Percentiles rank a stretch among this genome's conserved stretches.
phyloP scores from a whole-genome alignment of 2,329 filamentous ascomycete genomes.

The Podosphaera leucotricha region DNA sequence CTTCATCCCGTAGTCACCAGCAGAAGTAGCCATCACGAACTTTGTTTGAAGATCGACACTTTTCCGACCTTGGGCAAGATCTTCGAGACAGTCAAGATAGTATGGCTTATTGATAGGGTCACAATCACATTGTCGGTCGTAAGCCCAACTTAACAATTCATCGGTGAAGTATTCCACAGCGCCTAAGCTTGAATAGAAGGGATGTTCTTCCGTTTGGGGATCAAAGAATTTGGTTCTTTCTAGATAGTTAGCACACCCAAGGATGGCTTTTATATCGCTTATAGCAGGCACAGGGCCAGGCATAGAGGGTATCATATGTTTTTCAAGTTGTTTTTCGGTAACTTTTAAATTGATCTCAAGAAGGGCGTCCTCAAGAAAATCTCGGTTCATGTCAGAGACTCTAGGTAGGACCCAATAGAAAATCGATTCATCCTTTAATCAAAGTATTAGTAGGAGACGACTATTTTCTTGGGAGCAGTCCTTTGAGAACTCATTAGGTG shows the following conservation, averaged over 20 bases:
- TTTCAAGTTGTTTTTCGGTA: constrained; percentile 2
- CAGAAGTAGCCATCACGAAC: constrained; percentile 31
- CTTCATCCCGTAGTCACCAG: constrained; percentile 30
- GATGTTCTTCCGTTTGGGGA: constrained; percentile 17
- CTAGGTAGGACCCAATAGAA: constrained; percentile 15
- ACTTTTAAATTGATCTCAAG: constrained; percentile 23
- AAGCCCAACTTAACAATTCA: constrained; percentile 35
- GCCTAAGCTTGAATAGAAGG: constrained; percentile 36
- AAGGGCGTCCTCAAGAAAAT: constrained; percentile 32
- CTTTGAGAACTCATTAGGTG: not conserved
- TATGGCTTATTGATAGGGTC: constrained; percentile 30
- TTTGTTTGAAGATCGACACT: constrained; percentile 33
- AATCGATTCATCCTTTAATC: constrained; percentile 13
- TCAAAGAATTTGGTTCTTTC: constrained; percentile 11
- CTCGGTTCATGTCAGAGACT: constrained; percentile 9
- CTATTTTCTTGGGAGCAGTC: not conserved
- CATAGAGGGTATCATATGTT: constrained; percentile 1
- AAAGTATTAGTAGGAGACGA: not conserved
- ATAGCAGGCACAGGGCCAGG: constrained; percentile 6
- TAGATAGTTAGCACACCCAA: constrained; percentile 13
- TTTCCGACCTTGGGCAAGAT: constrained; percentile 25
- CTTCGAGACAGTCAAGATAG: constrained; percentile 42
- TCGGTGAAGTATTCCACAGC: constrained; percentile 38
- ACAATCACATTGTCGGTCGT: constrained; percentile 30
- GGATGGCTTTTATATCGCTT: constrained; percentile 10